Conservation (phyloP, 179 eudicot species). For the Beta corolliflora region DNA sequence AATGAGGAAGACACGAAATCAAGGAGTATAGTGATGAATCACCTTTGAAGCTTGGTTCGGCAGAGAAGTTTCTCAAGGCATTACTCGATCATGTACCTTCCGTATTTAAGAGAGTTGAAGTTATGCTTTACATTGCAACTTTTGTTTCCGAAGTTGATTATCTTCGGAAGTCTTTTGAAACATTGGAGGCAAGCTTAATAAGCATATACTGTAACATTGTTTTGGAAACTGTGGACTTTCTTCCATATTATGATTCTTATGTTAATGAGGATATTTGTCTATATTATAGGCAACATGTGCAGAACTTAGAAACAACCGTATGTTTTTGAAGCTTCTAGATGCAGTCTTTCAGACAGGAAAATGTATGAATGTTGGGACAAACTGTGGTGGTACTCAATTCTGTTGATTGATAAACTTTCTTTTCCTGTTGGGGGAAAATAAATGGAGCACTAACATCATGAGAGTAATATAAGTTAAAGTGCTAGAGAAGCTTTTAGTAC, state of each 20-base stretch:
- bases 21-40: conserved; percentile 73
- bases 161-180: conserved; percentile 71
- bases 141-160: conserved; percentile 82
- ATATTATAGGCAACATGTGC: conserved; percentile 72
- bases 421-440: no score
- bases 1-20: conserved; percentile 75
- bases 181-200: conserved; percentile 65
- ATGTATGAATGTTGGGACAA: conserved; percentile 91
- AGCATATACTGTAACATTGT: background rate
- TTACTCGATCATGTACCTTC: conserved; percentile 66
- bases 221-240: background rate
- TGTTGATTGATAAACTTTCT: no score
- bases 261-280: background rate
- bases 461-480: no score
- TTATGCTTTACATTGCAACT: conserved; percentile 75
- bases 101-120: conserved; percentile 77
- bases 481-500: no score
- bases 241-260: background rate
- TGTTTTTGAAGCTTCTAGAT: conserved; percentile 89
- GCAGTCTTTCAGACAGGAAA: conserved; percentile 91
- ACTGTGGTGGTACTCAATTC: no score
- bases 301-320: conserved; percentile 76
- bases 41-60: conserved; percentile 83
- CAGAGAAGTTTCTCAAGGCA: conserved; percentile 83
- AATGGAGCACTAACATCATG: no score